Conservation (phyloP, 441 rosid species). For the Cnidoscolus chayamansa region DNA sequence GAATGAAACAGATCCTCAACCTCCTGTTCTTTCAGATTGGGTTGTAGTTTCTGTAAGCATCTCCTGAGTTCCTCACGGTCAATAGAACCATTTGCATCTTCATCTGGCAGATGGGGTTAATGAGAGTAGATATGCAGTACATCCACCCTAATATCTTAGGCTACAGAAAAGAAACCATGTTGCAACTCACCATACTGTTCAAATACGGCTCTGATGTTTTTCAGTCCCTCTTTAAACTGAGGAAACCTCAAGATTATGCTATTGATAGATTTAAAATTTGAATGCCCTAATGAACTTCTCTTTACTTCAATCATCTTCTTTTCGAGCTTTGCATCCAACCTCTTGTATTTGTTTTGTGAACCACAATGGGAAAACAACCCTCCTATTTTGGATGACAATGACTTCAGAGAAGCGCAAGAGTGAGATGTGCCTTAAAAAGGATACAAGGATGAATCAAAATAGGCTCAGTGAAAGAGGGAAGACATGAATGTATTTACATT, state of each 20-base stretch:
- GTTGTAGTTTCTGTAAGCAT: conserved; percentile 54
- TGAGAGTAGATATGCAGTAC: conserved; percentile 18
- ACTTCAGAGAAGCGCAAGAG: conserved; percentile 36
- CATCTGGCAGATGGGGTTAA: conserved; percentile 37
- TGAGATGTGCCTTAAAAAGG: conserved; percentile 32
- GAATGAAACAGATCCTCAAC: conserved; percentile 63
- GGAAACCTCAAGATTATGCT: conserved; percentile 70
- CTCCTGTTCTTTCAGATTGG: conserved; percentile 54
- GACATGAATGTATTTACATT: not conserved
- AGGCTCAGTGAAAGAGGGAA: conserved; percentile 12
- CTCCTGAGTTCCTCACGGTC: conserved; percentile 58
- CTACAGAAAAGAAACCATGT: conserved; percentile 14
- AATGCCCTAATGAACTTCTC: conserved; percentile 40
- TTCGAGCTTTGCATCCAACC: conserved; percentile 62
- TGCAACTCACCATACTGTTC: conserved; percentile 53
- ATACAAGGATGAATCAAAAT: conserved; percentile 17
- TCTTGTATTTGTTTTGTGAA: conserved; percentile 46
- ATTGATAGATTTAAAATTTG: conserved; percentile 52
- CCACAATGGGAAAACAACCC: conserved; percentile 44
- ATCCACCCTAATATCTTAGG: not conserved
- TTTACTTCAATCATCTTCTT: conserved; percentile 61
- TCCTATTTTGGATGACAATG: conserved; percentile 38
- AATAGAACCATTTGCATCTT: conserved; percentile 59
- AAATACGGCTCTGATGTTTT: conserved; percentile 56
- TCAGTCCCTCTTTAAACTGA: conserved; percentile 52